These are phyloP conservation scores for Chionographis japonica DNA, from an alignment of 106 monocot genomes.

Conservation along the genomic window DNA sequence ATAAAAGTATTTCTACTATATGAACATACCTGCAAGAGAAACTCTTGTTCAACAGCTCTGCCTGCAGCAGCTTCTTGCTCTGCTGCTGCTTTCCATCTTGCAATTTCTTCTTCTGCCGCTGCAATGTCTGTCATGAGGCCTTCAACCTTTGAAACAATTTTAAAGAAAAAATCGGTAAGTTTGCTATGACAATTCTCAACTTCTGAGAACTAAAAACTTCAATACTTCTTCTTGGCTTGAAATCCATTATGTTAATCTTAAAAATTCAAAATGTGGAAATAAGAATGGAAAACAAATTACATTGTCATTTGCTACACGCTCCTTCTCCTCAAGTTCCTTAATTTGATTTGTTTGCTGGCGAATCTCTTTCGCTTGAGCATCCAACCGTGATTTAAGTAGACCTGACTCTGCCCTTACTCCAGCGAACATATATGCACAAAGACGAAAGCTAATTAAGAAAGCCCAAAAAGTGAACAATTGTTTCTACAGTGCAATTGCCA, in stretches of 20 bases:
- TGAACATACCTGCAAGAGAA: conserved; percentile 54
- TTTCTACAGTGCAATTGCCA: no score
- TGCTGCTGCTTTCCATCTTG: conserved; percentile 93
- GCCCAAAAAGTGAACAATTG: neutral
- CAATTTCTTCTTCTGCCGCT: conserved; percentile 94
- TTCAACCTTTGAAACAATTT: conserved; percentile 72
- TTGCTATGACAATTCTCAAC: neutral
- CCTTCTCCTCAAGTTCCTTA: conserved; percentile 88
- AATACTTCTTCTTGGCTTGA: neutral
- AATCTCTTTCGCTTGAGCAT: conserved; percentile 90
- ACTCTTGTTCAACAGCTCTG: conserved; percentile 78
- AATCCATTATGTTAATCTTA: neutral
- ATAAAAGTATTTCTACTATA: neutral
- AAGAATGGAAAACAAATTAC: conserved; percentile 28
- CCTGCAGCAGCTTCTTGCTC: conserved; percentile 99
- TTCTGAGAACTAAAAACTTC: neutral
- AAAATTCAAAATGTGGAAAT: neutral
- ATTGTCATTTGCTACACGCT: conserved; percentile 81
- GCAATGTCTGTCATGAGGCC: conserved; percentile 95
- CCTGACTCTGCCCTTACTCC: conserved; percentile 94
- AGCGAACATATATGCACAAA: conserved; percentile 28
- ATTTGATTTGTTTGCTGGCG: conserved; percentile 43
- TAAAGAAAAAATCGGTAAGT: neutral
- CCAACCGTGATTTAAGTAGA: conserved; percentile 69
- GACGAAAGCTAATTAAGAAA: conserved; percentile 15